phyloP scores from a whole-genome alignment of 2,329 filamentous ascomycete genomes.

The Paecilomyces niveus region DNA sequence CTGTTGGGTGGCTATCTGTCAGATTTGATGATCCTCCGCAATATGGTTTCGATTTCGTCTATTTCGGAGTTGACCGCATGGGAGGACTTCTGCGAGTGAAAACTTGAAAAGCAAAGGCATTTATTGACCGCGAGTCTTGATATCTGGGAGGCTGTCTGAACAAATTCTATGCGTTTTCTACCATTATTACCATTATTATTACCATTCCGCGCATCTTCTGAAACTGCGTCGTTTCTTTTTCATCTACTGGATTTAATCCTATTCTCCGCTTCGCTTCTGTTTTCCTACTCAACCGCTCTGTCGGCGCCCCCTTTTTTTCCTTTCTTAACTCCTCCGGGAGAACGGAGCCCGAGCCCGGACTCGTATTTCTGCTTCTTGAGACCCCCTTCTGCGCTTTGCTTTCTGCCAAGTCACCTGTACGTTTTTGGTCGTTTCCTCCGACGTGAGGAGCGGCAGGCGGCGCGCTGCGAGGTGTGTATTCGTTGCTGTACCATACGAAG shows the following conservation, averaged over 20 bases:
- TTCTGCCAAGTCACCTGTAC: not conserved
- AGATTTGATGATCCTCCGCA: constrained; percentile 1
- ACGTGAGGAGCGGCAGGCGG: not conserved
- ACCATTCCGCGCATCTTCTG: not conserved
- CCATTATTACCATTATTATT: constrained; percentile 4
- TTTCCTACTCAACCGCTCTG: not conserved
- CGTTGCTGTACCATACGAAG: not conserved
- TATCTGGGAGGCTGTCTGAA: constrained; percentile 34
- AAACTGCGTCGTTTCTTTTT: not conserved
- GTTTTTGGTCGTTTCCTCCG: not conserved
- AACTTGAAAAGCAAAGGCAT: not conserved
- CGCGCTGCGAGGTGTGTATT: not conserved
- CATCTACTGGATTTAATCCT: not conserved
- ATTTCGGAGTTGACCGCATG: not conserved
- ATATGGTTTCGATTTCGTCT: not conserved
- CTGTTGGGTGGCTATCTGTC: constrained; percentile 18
- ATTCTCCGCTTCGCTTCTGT: not conserved
- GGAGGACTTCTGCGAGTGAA: not conserved
- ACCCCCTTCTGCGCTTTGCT: not conserved
- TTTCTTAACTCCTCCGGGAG: not conserved
- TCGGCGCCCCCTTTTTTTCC: not conserved
- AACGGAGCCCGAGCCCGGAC: not conserved
- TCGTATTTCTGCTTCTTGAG: not conserved
- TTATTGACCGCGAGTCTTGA: constrained; percentile 10
- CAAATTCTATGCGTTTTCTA: not conserved